These are phyloP conservation scores for Lecanicillium sp. DNA, from an alignment of 2,329 filamentous ascomycete species.

Conservation along the genomic window DNA sequence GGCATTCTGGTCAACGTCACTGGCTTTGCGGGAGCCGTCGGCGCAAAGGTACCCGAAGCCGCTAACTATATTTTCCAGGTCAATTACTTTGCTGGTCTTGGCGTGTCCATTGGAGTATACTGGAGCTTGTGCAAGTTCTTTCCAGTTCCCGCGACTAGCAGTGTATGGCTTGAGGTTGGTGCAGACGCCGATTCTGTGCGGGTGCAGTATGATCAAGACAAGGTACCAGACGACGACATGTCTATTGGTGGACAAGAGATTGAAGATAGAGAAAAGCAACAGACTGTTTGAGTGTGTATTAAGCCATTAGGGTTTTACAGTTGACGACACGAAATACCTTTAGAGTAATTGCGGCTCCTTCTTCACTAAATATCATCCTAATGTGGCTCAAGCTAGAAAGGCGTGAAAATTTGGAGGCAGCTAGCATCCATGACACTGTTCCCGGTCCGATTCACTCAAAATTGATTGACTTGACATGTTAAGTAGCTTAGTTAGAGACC, in stretches of 20 bases:
- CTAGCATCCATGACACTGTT: too few relatives aligned
- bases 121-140: conserved; percentile 59
- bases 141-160: conserved; percentile 67
- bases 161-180: conserved; percentile 69
- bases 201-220: conserved; percentile 34
- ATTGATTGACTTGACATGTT: too few relatives aligned
- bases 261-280: conserved; percentile 1
- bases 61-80: conserved; percentile 83
- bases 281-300: not conserved
- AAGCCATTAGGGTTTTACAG: too few relatives aligned
- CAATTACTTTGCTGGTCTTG: conserved; percentile 83
- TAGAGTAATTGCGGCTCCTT: too few relatives aligned
- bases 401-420: too few relatives aligned
- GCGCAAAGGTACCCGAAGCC: conserved; percentile 60
- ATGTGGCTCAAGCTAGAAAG: too few relatives aligned
- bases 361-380: too few relatives aligned
- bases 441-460: too few relatives aligned
- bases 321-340: too few relatives aligned
- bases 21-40: conserved; percentile 78
- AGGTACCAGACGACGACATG: conserved; percentile 23
- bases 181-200: conserved; percentile 49
- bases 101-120: conserved; percentile 60
- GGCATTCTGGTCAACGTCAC: conserved; percentile 88
- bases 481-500: too few relatives aligned
- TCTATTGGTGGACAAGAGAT: conserved; percentile 5